Evolutionary conservation across 371 early-diverging fungal genomes (phyloP).

Genomic region (Rhizopus delemar): DNA sequence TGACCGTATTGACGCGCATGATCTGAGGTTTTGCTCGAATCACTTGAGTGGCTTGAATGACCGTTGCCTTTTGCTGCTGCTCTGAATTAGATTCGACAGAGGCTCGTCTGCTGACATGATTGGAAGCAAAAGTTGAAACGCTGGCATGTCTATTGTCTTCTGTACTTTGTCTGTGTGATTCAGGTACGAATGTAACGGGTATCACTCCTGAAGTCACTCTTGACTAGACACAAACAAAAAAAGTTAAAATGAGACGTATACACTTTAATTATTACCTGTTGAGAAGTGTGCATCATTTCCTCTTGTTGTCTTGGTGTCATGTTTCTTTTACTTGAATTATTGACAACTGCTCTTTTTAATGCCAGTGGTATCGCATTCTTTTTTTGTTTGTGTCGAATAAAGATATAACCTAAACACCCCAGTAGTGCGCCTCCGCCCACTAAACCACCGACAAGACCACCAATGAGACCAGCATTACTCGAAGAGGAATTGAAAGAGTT

Average conservation of each 20-base stretch:
- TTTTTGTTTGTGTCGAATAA: conserved; percentile 27
- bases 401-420: conserved; percentile 19
- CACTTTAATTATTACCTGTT: not conserved
- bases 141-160: not conserved
- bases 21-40: conserved; percentile 47
- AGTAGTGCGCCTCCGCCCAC: conserved; percentile 29
- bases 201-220: conserved; percentile 48
- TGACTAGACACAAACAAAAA: not conserved
- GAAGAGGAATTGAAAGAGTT: conserved; percentile 21
- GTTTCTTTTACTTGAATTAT: conserved; percentile 1
- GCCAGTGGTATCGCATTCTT: conserved; percentile 31
- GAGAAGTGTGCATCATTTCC: conserved; percentile 9
- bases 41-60: conserved; percentile 43
- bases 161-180: conserved; percentile 9
- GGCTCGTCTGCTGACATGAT: conserved; percentile 19
- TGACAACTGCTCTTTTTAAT: conserved; percentile 10
- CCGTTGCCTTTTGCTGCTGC: conserved; percentile 18
- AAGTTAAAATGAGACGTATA: not conserved
- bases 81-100: conserved; percentile 31
- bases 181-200: conserved; percentile 48
- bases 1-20: conserved; percentile 50
- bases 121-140: conserved; percentile 2
- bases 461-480: conserved; percentile 36
- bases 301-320: conserved; percentile 6
- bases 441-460: conserved; percentile 44